Evolutionary conservation across 352 stramenopile genomes (phyloP), one percentile per base, ranked within the genome.

Genomic region (Albugo laibachii): DNA sequence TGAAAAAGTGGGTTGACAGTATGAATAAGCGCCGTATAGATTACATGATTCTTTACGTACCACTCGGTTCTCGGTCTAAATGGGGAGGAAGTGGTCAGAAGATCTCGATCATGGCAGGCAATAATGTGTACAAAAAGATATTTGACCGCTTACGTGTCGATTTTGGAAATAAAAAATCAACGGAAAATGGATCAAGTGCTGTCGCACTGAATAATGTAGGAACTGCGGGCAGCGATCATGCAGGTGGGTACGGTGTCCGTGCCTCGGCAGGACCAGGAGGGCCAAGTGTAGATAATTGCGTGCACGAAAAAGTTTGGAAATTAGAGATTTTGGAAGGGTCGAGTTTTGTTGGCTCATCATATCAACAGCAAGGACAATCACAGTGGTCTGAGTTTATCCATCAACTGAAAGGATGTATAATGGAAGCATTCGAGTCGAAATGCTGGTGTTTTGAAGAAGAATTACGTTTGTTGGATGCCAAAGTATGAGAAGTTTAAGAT

Each of bases 31-130:
- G 58, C 0, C 62, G 63, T 13, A 57, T 80, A 12, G 75, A 91
- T 49, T 91, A 74, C 72, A 68, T 91, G 42, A 55, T 88, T 36
- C 59, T 87, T 1, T 91, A 88, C 51, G 75, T 91, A n/a, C 78
- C 78, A 18, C 55, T 91, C n/a, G 78, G 78, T 5, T 88, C 74
- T 24, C 63, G 65, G 21, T 61, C 69, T 36, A 67, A 71, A n/a
- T 53, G 64, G 4, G 63, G 62, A 11, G 48, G 49, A 31, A 45
- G 39, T 1, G 21, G 39, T 13, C 51, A 47, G 47, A 66, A 66
- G 45, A 24, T 41, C 8, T 61, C 57, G 15, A 36, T 24, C 38
- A 43, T 43, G 38, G 3, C 38, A 19, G 20, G 38, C 20, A 63
- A 64, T 46, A 54, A 59, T 13, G 57, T 84, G 11, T 91, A 91